Evolutionary conservation across 2,329 filamentous ascomycete genomes (phyloP), one percentile per base, ranked within the genome.

Genomic region (Gnomoniopsis sp.): DNA sequence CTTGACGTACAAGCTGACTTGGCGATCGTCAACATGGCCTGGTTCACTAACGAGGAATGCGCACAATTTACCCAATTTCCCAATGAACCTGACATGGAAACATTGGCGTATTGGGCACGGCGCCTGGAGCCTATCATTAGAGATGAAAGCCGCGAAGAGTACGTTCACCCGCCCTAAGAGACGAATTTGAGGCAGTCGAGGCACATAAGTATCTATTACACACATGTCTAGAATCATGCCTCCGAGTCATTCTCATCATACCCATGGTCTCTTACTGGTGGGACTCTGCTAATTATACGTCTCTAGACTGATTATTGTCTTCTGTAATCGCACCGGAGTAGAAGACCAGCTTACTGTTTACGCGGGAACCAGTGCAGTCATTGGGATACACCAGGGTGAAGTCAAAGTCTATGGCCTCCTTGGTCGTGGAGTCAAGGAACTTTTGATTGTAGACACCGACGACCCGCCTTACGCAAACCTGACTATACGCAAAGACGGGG

Each of bases 21-120:
- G 0, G 85, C 90, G 2, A 82, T 92, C 30, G 65, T 93, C 0
- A 85, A 82, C 8, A 93, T 93, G 90, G 89, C 90, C 0, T 93
- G 86, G 86, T 71, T 88, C 22, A 88, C 85, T 53, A 75, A 64
- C 64, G 81, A 70, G 68, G 78, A 71, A 72, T 77, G 67, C 55
- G 77, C 63, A 59, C 66, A 59, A 55, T 79, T 68, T 69, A 80
- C 64, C 67, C 75, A 53, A 52, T 69, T 53, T 62, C 77, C 75
- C 0, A 64, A 70, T 3, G 74, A 77, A 53, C 83, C 85, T 1
- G 86, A 88, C 64, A 76, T 86, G 69, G 81, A 86, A 41, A 88
- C 86, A 0, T 70, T 89, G 38, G 79, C 80, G 4, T 89, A 89
- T 67, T 89, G 87, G 87, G 72, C 87, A 3, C 79, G 80, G 59